Percentiles rank a stretch among this genome's conserved stretches.
Evolutionary conservation across 2,329 filamentous ascomycete genomes (phyloP).

Genomic region (Capronia coronata): DNA sequence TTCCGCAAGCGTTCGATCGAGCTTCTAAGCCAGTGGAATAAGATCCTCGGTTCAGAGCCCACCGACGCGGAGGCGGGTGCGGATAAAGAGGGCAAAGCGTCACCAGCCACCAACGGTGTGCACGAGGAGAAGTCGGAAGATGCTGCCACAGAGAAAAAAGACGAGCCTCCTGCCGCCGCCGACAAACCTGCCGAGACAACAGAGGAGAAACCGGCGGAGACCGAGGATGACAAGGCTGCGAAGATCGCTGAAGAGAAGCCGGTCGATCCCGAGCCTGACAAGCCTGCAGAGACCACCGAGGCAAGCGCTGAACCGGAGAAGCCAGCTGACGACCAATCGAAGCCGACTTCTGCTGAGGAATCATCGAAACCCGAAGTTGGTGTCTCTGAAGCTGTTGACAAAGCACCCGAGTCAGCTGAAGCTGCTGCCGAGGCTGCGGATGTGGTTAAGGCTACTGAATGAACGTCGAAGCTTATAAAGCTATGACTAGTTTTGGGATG

Average conservation of each 20-base stretch:
- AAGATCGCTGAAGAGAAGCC: constrained; percentile 6
- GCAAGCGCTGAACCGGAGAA: constrained; percentile 12
- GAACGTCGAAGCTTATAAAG: neutral
- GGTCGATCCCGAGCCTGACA: constrained; percentile 11
- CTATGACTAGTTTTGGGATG: neutral
- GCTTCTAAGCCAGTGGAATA: constrained; percentile 84
- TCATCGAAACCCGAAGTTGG: constrained; percentile 11
- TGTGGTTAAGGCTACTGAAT: constrained; percentile 25
- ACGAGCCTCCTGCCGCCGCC: constrained; percentile 21
- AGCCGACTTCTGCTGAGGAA: neutral
- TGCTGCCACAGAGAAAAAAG: constrained; percentile 32
- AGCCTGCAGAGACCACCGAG: constrained; percentile 11
- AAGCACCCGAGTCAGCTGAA: constrained; percentile 24
- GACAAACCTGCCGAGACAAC: constrained; percentile 32
- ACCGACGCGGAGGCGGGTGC: constrained; percentile 34
- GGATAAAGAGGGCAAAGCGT: constrained; percentile 43
- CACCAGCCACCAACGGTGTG: constrained; percentile 33
- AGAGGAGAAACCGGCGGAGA: constrained; percentile 28
- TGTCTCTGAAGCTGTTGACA: constrained; percentile 21
- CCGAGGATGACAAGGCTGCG: constrained; percentile 5
- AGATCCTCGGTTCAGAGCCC: constrained; percentile 61
- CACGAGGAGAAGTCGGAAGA: constrained; percentile 32
- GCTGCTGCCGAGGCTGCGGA: constrained; percentile 25
- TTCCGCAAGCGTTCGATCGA: constrained; percentile 79
- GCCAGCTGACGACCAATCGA: constrained; percentile 3